Percentiles rank a stretch among this genome's conserved stretches.
phyloP scores from a whole-genome alignment of 805 yeast genomes.

The Candida oleophila region DNA sequence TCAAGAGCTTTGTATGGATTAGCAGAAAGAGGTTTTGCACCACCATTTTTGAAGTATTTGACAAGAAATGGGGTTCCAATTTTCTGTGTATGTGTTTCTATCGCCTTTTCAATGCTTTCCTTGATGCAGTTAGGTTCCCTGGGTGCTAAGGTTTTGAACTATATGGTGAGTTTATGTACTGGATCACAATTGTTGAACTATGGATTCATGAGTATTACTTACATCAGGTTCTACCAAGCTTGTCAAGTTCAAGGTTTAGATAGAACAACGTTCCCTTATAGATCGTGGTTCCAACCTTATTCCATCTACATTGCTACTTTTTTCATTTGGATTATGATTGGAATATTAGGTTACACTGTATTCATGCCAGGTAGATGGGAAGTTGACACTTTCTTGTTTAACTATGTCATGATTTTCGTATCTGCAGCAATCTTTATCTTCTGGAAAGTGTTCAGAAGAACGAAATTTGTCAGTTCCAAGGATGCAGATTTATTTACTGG shows the following conservation, averaged over 20 bases:
- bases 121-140: slow-evolving; percentile 28
- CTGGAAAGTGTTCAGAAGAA: slow-evolving; percentile 38
- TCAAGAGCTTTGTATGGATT: slow-evolving; percentile 35
- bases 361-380: slow-evolving; percentile 69
- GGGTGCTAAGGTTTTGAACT: slow-evolving; percentile 37
- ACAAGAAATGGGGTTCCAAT: slow-evolving; percentile 67
- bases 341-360: slow-evolving; percentile 67
- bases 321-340: slow-evolving; percentile 42
- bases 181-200: slow-evolving; percentile 48
- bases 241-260: slow-evolving; percentile 38
- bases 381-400: slow-evolving; percentile 59
- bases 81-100: slow-evolving; percentile 43
- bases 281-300: slow-evolving; percentile 45
- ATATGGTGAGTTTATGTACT: slow-evolving; percentile 48
- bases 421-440: slow-evolving; percentile 26
- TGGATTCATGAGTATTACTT: slow-evolving; percentile 43
- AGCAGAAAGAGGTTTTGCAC: slow-evolving; percentile 39
- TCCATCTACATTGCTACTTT: slow-evolving; percentile 29
- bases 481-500: slow-evolving; percentile 49
- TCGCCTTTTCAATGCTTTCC: slow-evolving; percentile 26
- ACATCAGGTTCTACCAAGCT: slow-evolving; percentile 42
- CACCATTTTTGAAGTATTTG: slow-evolving; percentile 46
- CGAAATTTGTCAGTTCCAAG: slow-evolving; percentile 38
- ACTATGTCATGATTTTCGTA: slow-evolving; percentile 68
- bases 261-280: slow-evolving; percentile 38